Base-by-base conservation (phyloP, 352 stramenopile genomes). In the Globisporangium cederbergense region DNA sequence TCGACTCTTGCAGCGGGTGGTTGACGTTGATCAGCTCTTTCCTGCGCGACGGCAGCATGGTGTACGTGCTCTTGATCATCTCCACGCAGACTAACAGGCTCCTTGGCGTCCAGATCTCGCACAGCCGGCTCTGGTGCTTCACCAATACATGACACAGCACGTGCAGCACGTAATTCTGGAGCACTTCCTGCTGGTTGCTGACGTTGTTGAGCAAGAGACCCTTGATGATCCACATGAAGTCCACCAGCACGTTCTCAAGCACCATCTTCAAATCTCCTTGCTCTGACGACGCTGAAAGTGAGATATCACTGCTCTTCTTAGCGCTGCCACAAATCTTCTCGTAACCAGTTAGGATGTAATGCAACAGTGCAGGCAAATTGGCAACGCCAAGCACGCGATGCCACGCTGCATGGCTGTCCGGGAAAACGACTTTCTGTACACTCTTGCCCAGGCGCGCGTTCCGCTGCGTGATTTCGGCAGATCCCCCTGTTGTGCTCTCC, bases 381-480 rank as follows among this genome's bases (percentile, higher is more conserved):
- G 80, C 68, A 9, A 94, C 62, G 0, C 86, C 83, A n/a, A 92
- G 38, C 0, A 76, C 66, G 16, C 78, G 72, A 66, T 76, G 77
- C 86, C 86, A 94, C 5, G 65, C 71, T 13, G 77, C 64, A 20
- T 75, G 76, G 16, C 63, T 76, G 16, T 91, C 75, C 0, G 73
- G 64, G 7, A 74, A 73, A 1, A 76, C 58, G 25, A 76, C 63
- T 61, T 89, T 90, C 11, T 66, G 50, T 0, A 90, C 86, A 28
- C 62, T 78, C 45, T 88, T 90, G 0, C 79, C 79, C 7, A 92
- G 61, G 1, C 78, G 70, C 9, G 81, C 83, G 46, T 89, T 88
- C 4, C 83, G 81, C 46, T 94, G 83, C 56, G 91, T 81, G 20
- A 94, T 90, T 62, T 91, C 86, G 14, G 83, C 78, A 10, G 79